Evolutionary conservation across 306 rosid species (phyloP), one percentile per base, ranked within the genome.

Genomic region (Cotoneaster glaucophyllus): DNA sequence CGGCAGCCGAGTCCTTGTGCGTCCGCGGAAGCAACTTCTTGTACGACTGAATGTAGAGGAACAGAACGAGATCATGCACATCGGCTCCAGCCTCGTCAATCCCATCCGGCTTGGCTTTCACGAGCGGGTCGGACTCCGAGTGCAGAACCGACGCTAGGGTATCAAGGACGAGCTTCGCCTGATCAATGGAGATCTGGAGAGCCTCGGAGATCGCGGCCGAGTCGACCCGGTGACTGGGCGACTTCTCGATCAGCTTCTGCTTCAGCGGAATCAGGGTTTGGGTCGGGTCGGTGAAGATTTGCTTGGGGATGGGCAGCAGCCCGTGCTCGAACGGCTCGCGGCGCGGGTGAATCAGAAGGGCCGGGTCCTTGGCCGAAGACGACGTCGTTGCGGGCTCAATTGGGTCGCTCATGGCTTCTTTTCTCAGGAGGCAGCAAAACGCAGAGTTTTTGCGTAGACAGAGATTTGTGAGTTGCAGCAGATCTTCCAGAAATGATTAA

Each of bases 1-100:
- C 97, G 5, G 99, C 81, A 10, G 94, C 99, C 29, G 99, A 88
- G 81, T 96, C 99, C 92, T 96, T 96, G 81, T 93, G 99, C 73
- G 97, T 90, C 67, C 98, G 81, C 0, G 99, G 99, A 10, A 96
- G 89, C 64, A 96, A 82, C 83, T 85, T 90, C 88, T 96, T 96
- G 77, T 89, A 96, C 24, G 99, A 92, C 79, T 96, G 99, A 85
- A 96, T 90, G 83, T 96, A 96, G 67, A 96, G 87, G 77, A 92
- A 92, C 39, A 96, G 56, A n/a, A 96, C 39, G 80, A 96, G 98
- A 90, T 96, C 97, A 80, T 88, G 86, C 3, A 90, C 87, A 76
- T 96, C 87, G 2, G 87, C 98, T 6, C 89, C 90, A 15, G 82
- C 83, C 52, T 88, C 83, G 21, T 89, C 96, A 68, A 76, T 77